Base-by-base conservation (phyloP, 306 rosid species). In the Medicago truncatula region DNA sequence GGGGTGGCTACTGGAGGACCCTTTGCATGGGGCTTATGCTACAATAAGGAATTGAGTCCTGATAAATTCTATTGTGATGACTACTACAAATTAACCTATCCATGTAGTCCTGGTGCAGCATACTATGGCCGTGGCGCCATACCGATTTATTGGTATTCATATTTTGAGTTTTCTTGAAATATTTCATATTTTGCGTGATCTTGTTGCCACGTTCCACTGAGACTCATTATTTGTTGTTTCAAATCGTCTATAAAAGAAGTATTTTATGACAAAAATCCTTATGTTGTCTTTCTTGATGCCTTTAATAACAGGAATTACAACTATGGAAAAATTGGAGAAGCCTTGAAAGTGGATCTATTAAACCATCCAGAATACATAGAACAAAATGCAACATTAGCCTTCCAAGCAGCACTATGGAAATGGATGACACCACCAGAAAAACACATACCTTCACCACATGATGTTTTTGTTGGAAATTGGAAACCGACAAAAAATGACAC, bases 1-100 rank as follows among this genome's bases (percentile, higher is more conserved):
- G 99, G 98, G 43, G 99, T 95, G 79, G 97, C 96, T 20, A 92
- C 99, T 0, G 99, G 99, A 66, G 99, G 99, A 76, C 99, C 99
- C 17, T 77, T 83, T n/a, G 96, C 98, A 7, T 95, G 99, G 99
- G 99, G 99, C 10, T 89, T 95, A 71, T 95, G 99, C 85, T 95
- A 88, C 83, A 95, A 89, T 79, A 89, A 76, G 81, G 99, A 95
- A 74, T 65, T 95, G 93, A 95, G 99, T 82, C 99, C 98, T 36
- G 93, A 86, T 82, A 85, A 92, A 86, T 78, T 81, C 40, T 95
- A 95, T 82, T 95, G 99, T 59, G 90, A 95, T 65, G 97, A 95
- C 11, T 89, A 77, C 81, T 89, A 83, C 90, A 95, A 95, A 57
- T 80, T 80, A 60, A 90, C 91, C 71, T 90, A 90, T 77, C 99